These are phyloP conservation scores for Singerocomus inundabilis DNA, from an alignment of 1,284 basidiomycete genomes.

Conservation along the genomic window DNA sequence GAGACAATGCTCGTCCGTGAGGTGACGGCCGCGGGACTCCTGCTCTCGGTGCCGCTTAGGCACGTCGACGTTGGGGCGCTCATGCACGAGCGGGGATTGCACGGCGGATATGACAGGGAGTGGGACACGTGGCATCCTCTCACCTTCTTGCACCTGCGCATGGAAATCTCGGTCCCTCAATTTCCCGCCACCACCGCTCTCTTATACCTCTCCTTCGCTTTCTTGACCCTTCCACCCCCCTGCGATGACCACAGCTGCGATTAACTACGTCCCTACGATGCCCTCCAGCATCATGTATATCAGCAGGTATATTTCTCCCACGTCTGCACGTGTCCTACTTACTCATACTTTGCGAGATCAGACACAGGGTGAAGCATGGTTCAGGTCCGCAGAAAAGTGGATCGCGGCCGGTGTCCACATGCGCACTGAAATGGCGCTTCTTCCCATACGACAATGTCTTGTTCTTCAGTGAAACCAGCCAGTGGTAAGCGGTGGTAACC, in stretches of 20 bases:
- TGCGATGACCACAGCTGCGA: conserved; percentile 15
- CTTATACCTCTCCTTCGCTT: conserved; percentile 13
- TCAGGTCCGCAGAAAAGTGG: conserved; percentile 49
- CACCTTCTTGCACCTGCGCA: neutral
- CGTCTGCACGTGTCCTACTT: too few species aligned
- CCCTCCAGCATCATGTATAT: conserved; percentile 38
- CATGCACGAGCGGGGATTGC: conserved; percentile 82
- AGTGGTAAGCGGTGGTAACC: too few species aligned
- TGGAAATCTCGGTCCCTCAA: neutral
- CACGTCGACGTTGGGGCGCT: conserved; percentile 91
- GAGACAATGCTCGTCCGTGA: too few species aligned
- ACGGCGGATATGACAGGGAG: conserved; percentile 87
- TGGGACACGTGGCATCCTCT: conserved; percentile 40
- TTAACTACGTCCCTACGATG: conserved; percentile 40
- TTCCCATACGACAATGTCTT: conserved; percentile 71
- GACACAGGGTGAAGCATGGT: conserved; percentile 60
- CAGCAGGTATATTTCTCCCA: conserved; percentile 26
- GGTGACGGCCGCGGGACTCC: too few species aligned
- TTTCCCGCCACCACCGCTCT: conserved; percentile 1
- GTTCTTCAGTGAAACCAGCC: too few species aligned
- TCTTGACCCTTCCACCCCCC: neutral
- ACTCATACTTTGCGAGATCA: conserved; percentile 33
- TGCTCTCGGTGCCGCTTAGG: conserved; percentile 59
- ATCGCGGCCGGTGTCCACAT: conserved; percentile 61
- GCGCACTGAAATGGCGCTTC: conserved; percentile 60